Evolutionary conservation across 176 grass and related monocot genomes (phyloP), one percentile per base, ranked within the genome.

Genomic region (Cocos nucifera): DNA sequence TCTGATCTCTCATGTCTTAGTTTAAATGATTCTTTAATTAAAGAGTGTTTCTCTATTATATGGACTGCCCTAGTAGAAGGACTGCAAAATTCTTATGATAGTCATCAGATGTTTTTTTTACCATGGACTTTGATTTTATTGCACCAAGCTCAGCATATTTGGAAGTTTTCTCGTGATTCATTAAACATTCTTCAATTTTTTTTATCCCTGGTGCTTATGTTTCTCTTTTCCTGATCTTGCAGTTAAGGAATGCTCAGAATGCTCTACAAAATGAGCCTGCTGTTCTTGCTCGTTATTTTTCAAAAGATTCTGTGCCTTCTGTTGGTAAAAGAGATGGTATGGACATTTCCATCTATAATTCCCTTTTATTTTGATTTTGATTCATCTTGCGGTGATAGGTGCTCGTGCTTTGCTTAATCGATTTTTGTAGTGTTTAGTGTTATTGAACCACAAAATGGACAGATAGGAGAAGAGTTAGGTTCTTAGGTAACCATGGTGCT

Each of bases 191-290:
- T 9, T 61, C 7, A 20, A 23, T 23, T 23, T 72, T 63, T 15
- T 29, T 12, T 0, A 44, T 44, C 9, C 10, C 35, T 10, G 10
- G 35, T 44, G 35, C 35, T 44, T 44, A 44, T 44, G 35, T 44
- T 59, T 62, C 19, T 67, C 49, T 74, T 51, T 59, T 49, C 60
- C 56, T 66, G 44, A 19, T 72, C 70, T 12, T 76, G 54, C 86
- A 95, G 90, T 67, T 95, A 78, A 84, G 74, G 64, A 84, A 48
- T 81, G 70, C 84, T 69, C 82, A 86, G n/a, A 89, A 67, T 66
- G 29, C 66, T 70, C 15, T 83, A 39, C 53, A 74, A 4, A 69
- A 48, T 24, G 76, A 89, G 30, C 80, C 62, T 50, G 73, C 71
- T 55, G 49, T 56, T 50, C 53, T 89, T 65, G 74, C 54, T 19